Conservation (phyloP, 192 early-diverging fungal species). For the Rhizophlyctis rosea region DNA sequence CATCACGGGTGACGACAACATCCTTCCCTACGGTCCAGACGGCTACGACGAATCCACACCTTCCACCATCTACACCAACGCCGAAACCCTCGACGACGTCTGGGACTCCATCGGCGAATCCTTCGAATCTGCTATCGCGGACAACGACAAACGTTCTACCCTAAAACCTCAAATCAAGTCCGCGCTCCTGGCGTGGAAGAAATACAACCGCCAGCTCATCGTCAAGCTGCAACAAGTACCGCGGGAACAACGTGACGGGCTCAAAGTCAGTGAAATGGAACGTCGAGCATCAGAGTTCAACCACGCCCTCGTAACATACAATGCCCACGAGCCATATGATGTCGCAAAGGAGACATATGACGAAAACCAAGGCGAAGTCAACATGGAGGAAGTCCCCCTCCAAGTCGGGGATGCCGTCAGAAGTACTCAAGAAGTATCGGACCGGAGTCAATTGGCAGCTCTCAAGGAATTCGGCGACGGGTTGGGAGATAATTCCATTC, state of each 20-base stretch:
- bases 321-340: slow-evolving; percentile 2
- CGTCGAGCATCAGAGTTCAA: slow-evolving; percentile 7
- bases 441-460: not conserved
- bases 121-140: slow-evolving; percentile 5
- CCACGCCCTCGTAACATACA: slow-evolving; percentile 2
- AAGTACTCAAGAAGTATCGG: slow-evolving; percentile 7
- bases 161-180: not conserved
- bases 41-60: not conserved
- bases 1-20: too few relatives aligned
- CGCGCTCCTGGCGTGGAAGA: not conserved
- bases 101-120: slow-evolving; percentile 11
- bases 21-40: too few relatives aligned
- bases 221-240: not conserved
- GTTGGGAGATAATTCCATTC: too few relatives aligned
- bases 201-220: slow-evolving; percentile 7
- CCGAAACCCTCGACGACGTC: slow-evolving; percentile 7
- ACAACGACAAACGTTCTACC: not conserved
- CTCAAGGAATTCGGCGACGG: slow-evolving; percentile 6
- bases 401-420: not conserved
- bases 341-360: not conserved
- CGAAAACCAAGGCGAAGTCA: too few relatives aligned
- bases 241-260: slow-evolving; percentile 7
- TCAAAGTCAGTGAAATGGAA: slow-evolving; percentile 3
- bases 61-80: not conserved
- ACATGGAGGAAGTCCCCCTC: too few relatives aligned